A percentile compares a stretch with the other conserved stretches of the same genome.
phyloP scores from a whole-genome alignment of 2,329 filamentous ascomycete genomes.

The Cytospora leucostoma region DNA sequence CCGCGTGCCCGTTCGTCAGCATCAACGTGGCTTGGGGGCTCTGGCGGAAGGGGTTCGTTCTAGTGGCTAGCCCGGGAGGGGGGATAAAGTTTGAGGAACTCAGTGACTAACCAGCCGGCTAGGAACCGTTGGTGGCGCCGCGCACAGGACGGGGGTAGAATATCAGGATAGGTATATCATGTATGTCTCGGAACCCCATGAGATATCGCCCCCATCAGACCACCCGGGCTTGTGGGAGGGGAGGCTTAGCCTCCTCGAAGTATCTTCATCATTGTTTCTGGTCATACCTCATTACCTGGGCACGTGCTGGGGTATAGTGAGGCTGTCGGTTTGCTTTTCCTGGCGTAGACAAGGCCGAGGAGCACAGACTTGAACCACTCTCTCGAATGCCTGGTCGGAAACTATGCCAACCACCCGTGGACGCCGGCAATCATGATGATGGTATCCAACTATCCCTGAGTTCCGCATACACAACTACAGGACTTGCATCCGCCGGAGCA shows the following conservation, averaged over 20 bases:
- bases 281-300: neutral
- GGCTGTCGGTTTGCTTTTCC: neutral
- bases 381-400: neutral
- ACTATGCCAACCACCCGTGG: neutral
- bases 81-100: neutral
- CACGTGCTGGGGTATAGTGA: neutral
- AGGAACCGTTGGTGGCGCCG: neutral
- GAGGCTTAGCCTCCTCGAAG: neutral
- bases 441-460: neutral
- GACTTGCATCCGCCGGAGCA: neutral
- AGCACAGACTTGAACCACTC: neutral
- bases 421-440: neutral
- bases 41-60: no score
- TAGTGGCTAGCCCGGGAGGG: no score
- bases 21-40: neutral
- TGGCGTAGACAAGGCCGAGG: neutral
- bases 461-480: neutral
- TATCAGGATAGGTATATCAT: neutral
- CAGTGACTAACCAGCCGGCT: neutral
- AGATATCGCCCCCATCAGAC: neutral
- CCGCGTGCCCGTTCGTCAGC: neutral
- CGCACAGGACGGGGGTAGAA: neutral
- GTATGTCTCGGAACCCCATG: neutral
- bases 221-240: neutral
- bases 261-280: neutral